Base-by-base conservation (phyloP, 169 alveolate genomes). In the Plasmodium gonderi region DNA sequence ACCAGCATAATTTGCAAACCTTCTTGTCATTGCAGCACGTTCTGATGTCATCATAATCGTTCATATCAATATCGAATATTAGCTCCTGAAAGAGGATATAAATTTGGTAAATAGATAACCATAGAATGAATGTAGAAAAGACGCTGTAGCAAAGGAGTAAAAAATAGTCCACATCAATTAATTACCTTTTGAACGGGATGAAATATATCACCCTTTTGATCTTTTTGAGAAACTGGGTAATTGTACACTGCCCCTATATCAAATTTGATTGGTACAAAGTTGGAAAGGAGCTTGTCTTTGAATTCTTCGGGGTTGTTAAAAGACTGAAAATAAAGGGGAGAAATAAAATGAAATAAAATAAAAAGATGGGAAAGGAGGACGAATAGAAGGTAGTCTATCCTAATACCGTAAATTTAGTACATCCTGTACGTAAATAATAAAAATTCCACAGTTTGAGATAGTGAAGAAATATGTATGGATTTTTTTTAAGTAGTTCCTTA, bases 21-120 rank as follows among this genome's bases (percentile, higher is more conserved):
- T 95, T 97, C 45, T 99, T 99, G 26, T 98, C 99, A 42, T 96
- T 81, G 94, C 99, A 99, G 95, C 99, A 99, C 26, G 99, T 98
- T 91, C 99, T 97, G 14, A 98, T 97, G 90, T 98, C 99, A 93
- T 99, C 99, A 95, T 99, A 99, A 95, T 98, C 99, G 92, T 98
- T 98, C 99, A 99, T 98, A 97, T 99, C 99, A 69, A 98, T 98
- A 97, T 99, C 99, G 77, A 99, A 97, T 33, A 99, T 99, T 67
- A 99, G 91, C 91, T 99, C 99, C 95, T 97, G 93, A 64, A 94
- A 80, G 3, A 96, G 95, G 38, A 78, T 51, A 85, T 92, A 95
- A 2, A 79, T 92, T 29, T 45, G 23, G 38, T 33, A 26, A 17
- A 9, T 33, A 44, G 9, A 44, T 9, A 74, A 45, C 23, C 45